Evolutionary conservation across 768 basidiomycete genomes (phyloP), one percentile per base, ranked within the genome.

Genomic region (Boletus eberwhitei): DNA sequence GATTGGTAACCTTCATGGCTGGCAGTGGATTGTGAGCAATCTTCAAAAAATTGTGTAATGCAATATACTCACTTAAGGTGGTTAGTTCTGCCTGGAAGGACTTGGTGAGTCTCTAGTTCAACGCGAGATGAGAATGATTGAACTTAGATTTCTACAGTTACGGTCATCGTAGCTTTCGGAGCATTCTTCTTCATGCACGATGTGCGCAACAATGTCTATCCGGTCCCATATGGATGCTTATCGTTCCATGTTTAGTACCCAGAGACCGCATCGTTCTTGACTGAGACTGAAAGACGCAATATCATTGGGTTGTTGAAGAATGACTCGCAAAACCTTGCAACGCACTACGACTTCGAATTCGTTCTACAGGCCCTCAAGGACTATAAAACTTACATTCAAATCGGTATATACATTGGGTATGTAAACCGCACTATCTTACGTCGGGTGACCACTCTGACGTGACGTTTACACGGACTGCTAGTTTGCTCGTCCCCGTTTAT

Each of bases 251-350:
- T 22, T 2, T 54, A 81, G 79, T 84, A 79, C 64, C 82, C 83
- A 24, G 77, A 79, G 58, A 85, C 83, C 2, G 83, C 83, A 12
- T 73, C 68, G 22, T 86, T 84, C 70, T 66, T 85, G 53, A 77
- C 74, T 12, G 71, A 74, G 9, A 52, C 59, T 2, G 83, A 85
- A 59, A 75, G 74, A 44, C 59, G 49, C 40, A 59, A 67, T 45
- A 66, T 82, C 7, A 53, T 75, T 13, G 40, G 2, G n/a, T 37
- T 50, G 17, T 63, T 82, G 50, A 75, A 74, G 55, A 72, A 75
- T 46, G 80, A 82, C 48, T 63, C 70, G 2, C 75, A 75, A 57
- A 73, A 74, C 54, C 75, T 76, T 24, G 72, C 77, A 9, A 80
- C 75, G 1, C 75, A 79, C 51, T 80, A 71, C 46, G 69, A 77